Evolutionary conservation across 73 alveolate genomes (phyloP).

Genomic region (Effrenium voratum): DNA sequence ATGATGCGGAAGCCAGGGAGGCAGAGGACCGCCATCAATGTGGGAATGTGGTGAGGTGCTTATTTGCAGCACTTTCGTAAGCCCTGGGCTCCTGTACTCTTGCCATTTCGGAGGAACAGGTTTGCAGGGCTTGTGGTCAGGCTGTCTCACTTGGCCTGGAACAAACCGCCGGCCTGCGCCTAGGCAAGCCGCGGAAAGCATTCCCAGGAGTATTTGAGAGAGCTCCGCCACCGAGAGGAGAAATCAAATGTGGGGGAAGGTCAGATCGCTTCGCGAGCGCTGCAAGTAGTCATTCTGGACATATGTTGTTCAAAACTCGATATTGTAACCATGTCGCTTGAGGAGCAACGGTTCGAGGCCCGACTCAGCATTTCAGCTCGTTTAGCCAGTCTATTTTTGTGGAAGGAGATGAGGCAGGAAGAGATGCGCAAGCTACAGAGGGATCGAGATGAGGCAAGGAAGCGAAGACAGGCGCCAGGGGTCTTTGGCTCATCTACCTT

Average conservation of each 20-base stretch:
- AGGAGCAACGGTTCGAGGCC: background rate
- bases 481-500: background rate
- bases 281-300: background rate
- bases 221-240: slow-evolving; percentile 46
- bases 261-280: background rate
- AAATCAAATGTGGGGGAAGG: background rate
- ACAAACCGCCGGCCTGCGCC: too few relatives aligned
- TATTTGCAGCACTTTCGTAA: background rate
- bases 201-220: slow-evolving; percentile 42
- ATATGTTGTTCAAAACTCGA: background rate
- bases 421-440: slow-evolving; percentile 42
- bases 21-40: background rate
- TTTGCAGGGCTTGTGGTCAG: too few relatives aligned
- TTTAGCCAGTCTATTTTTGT: background rate
- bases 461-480: slow-evolving; percentile 40
- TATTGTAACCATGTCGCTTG: background rate
- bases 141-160: too few relatives aligned
- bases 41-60: background rate
- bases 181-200: background rate
- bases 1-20: background rate
- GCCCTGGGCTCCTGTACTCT: too few relatives aligned
- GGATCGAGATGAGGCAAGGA: slow-evolving; percentile 55
- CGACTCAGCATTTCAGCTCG: background rate
- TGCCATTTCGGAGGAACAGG: too few relatives aligned
- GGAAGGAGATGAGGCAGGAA: slow-evolving; percentile 62